Evolutionary conservation across 352 stramenopile genomes (phyloP), one percentile per base, ranked within the genome.

Genomic region (Globisporangium solare): DNA sequence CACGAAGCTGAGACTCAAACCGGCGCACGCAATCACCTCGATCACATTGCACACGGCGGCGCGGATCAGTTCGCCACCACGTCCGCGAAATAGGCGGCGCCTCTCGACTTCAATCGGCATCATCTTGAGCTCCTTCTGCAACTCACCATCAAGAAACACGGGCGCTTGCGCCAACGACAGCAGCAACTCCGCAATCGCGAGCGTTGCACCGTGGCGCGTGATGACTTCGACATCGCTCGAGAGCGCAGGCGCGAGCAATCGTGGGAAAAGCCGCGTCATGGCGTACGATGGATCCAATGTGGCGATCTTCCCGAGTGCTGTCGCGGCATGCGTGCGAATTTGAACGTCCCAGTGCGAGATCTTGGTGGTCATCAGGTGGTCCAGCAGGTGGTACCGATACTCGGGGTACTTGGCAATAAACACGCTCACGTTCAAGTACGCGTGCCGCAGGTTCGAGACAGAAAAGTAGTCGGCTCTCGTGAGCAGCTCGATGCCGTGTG

Each of bases 381-480:
- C 76, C 15, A 97, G 63, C 2, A 97, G 64, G 11, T 74, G 54
- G 57, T 91, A 89, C 2, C 83, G 85, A 57, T 97, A 97, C 47
- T 88, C 74, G 15, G 74, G 76, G 59, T 97, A 98, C 53, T 85
- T 74, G 4, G 95, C 96, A 51, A 99, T 82, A 39, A 92, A 88
- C 8, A 84, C 66, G 40, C 94, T 90, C 41, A 99, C 88, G 14
- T 90, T 76, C 32, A 97, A 64, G 71, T 97, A 99, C 4, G 97
- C 89, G 60, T 98, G 83, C 4, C 71, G 90, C 22, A 92, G 55
- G 50, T 89, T 92, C 11, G 82, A 94, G n/a, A 99, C 74, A 2
- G 95, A 97, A 57, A 98, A 99, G 70, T 98, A 99, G 70, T 99
- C 97, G 3, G 97, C 96, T 56, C 83, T 85, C 6, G 95, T 99